These are phyloP conservation scores for Funneliformis caledonium DNA, from an alignment of 371 early-diverging fungal species.

Conservation along the genomic window DNA sequence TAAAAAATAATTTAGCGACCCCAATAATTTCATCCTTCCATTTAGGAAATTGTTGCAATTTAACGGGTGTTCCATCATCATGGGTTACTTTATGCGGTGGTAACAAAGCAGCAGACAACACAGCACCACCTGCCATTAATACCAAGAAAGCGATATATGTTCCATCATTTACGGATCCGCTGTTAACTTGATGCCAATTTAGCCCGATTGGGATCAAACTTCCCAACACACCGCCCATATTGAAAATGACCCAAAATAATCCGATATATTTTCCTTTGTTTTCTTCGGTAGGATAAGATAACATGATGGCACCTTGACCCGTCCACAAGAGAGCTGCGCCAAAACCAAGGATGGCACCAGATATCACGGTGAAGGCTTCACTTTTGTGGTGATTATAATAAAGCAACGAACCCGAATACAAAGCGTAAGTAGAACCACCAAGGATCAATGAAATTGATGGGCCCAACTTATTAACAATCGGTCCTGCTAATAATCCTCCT, in stretches of 20 bases:
- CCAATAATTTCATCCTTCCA: constrained; percentile 63
- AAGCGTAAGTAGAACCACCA: constrained; percentile 59
- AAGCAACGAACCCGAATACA: constrained; percentile 62
- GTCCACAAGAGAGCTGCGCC: constrained; percentile 68
- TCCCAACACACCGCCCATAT: constrained; percentile 70
- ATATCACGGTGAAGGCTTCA: constrained; percentile 55
- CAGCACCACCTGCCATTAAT: constrained; percentile 65
- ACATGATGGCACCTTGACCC: constrained; percentile 82
- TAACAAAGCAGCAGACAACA: constrained; percentile 57
- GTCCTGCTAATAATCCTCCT: constrained; percentile 69
- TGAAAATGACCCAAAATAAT: constrained; percentile 85
- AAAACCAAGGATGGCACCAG: constrained; percentile 71
- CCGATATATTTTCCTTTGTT: constrained; percentile 79
- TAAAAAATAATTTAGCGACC: constrained; percentile 64
- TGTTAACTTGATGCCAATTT: constrained; percentile 58
- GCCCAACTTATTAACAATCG: constrained; percentile 63
- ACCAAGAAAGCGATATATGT: constrained; percentile 70
- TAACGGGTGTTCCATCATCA: constrained; percentile 66
- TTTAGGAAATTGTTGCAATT: constrained; percentile 54
- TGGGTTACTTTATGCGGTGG: constrained; percentile 65
- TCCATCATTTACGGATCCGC: constrained; percentile 46
- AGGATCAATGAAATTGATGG: constrained; percentile 56
- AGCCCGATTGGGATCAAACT: constrained; percentile 69
- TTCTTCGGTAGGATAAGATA: constrained; percentile 77
- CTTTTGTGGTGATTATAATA: constrained; percentile 55